Percentiles rank a stretch among this genome's conserved stretches.
These are phyloP conservation scores for Pelagomonas calceolata DNA, from an alignment of 108 stramenopile species.

Conservation along the genomic window DNA sequence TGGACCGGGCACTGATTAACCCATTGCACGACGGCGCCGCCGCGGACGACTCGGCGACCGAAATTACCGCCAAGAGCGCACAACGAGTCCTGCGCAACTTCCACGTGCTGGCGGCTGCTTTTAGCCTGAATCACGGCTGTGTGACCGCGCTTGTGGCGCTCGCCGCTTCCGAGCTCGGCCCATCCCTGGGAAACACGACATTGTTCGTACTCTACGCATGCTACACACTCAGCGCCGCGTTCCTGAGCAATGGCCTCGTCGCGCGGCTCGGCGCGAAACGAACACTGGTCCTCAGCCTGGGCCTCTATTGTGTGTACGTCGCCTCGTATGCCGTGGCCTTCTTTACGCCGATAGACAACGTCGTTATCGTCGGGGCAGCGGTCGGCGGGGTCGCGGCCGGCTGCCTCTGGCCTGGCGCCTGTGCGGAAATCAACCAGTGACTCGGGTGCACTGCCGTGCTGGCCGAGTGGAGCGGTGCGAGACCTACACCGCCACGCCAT, in stretches of 20 bases:
- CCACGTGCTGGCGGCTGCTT: not conserved
- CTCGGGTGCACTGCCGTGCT: too few relatives aligned
- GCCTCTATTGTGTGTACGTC: not conserved
- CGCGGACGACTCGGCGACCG: too few relatives aligned
- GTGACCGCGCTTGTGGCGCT: not conserved
- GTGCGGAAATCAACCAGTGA: too few relatives aligned
- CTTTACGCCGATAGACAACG: too few relatives aligned
- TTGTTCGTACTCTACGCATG: not conserved
- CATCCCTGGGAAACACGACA: not conserved
- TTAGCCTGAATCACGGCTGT: not conserved
- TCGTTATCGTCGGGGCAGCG: not conserved
- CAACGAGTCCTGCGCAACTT: not conserved
- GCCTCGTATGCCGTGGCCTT: not conserved
- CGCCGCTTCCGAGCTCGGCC: not conserved
- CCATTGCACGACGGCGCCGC: too few relatives aligned
- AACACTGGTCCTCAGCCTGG: not conserved
- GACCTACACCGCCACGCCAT: too few relatives aligned
- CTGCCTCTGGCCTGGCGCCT: not conserved
- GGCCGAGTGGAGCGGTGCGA: too few relatives aligned
- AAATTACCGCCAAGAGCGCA: too few relatives aligned
- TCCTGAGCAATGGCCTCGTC: not conserved
- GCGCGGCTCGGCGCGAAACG: not conserved
- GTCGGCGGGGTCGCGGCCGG: not conserved
- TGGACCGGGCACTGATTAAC: too few relatives aligned
- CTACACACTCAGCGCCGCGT: not conserved